These are phyloP conservation scores for Cryptococcus maquisensis DNA, from an alignment of 1,284 basidiomycete species.

Conservation along the genomic window DNA sequence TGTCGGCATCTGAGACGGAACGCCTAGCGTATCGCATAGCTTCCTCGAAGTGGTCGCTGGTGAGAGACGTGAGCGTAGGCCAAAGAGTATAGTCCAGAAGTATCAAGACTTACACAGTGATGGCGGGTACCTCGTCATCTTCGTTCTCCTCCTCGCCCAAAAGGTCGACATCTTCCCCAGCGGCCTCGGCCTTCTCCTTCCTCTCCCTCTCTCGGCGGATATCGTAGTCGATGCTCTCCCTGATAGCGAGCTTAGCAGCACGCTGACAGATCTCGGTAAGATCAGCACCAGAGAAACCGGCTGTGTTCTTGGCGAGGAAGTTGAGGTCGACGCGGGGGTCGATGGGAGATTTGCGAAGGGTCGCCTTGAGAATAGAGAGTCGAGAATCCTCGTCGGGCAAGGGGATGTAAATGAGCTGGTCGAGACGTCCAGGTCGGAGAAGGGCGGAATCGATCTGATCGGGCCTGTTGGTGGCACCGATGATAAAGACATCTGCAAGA, in stretches of 20 bases:
- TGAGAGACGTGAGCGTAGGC: neutral
- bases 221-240: slow-evolving; percentile 91
- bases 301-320: slow-evolving; percentile 89
- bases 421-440: slow-evolving; percentile 96
- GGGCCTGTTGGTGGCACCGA: slow-evolving; percentile 98
- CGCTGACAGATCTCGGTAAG: slow-evolving; percentile 98
- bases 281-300: slow-evolving; percentile 99
- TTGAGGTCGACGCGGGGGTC: slow-evolving; percentile 76
- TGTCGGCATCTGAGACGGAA: slow-evolving; percentile 89
- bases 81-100: neutral
- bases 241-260: slow-evolving; percentile 82
- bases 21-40: slow-evolving; percentile 62
- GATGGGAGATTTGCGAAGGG: slow-evolving; percentile 89
- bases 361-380: slow-evolving; percentile 83
- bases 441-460: slow-evolving; percentile 97
- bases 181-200: slow-evolving; percentile 72
- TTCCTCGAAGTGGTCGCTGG: slow-evolving; percentile 90
- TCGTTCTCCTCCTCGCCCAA: slow-evolving; percentile 51
- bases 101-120: slow-evolving; percentile 60
- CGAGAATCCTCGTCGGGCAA: slow-evolving; percentile 91
- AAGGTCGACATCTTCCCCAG: slow-evolving; percentile 64
- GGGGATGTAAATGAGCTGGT: slow-evolving; percentile 87
- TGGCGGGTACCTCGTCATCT: slow-evolving; percentile 94
- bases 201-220: slow-evolving; percentile 75
- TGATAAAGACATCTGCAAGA: slow-evolving; percentile 79